These are phyloP conservation scores for Bipolaris oryzae DNA, from an alignment of 2,329 filamentous ascomycete genomes.

Conservation along the genomic window DNA sequence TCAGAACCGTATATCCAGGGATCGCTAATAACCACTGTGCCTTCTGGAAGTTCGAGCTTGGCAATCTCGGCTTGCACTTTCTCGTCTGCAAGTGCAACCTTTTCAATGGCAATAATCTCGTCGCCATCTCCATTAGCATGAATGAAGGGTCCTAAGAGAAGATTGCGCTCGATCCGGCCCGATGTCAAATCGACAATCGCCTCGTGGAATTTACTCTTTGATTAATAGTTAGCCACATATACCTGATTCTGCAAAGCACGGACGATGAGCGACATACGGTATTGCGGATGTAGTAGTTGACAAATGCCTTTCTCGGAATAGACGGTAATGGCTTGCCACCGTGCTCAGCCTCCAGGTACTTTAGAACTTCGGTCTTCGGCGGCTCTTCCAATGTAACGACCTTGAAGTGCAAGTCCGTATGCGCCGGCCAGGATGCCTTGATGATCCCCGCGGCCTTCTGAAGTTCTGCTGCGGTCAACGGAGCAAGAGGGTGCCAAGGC, in stretches of 20 bases:
- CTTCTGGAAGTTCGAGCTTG: slow-evolving; percentile 64
- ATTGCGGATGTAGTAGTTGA: slow-evolving; percentile 65
- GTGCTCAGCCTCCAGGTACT: slow-evolving; percentile 69
- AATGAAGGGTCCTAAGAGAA: slow-evolving; percentile 62
- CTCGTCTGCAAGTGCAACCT: slow-evolving; percentile 61
- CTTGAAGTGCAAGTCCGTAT: slow-evolving; percentile 67
- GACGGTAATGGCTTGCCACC: slow-evolving; percentile 58
- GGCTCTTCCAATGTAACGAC: slow-evolving; percentile 71
- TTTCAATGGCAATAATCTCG: slow-evolving; percentile 65
- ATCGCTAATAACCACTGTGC: slow-evolving; percentile 62
- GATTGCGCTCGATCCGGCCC: slow-evolving; percentile 61
- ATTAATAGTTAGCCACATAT: slow-evolving; percentile 9
- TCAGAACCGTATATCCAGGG: slow-evolving; percentile 72
- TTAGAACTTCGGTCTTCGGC: slow-evolving; percentile 62
- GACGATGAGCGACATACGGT: slow-evolving; percentile 55
- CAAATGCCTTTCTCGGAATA: slow-evolving; percentile 60
- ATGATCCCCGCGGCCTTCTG: slow-evolving; percentile 57
- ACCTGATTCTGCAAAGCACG: background rate
- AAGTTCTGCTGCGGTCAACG: slow-evolving; percentile 65
- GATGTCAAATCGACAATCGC: slow-evolving; percentile 62
- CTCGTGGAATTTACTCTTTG: slow-evolving; percentile 67
- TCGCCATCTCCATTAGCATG: slow-evolving; percentile 65
- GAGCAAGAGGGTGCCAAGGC: slow-evolving; percentile 63
- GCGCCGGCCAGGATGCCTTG: slow-evolving; percentile 60
- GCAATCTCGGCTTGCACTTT: slow-evolving; percentile 64